A percentile compares a stretch with the other conserved stretches of the same genome.
phyloP scores from a whole-genome alignment of 108 stramenopile genomes.

The Cylindrotheca closterium region DNA sequence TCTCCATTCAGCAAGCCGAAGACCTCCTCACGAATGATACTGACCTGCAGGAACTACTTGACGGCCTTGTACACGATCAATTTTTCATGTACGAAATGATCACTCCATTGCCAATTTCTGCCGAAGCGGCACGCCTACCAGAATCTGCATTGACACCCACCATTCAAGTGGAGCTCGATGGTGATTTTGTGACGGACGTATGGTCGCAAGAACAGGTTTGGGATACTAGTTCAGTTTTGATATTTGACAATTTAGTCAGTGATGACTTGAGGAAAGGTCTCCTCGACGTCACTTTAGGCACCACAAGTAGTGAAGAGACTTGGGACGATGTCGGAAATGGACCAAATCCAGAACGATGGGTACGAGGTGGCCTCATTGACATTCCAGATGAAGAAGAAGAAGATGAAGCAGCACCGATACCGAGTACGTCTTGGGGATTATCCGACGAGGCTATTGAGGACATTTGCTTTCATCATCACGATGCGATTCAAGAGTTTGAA shows the following conservation, averaged over 20 bases:
- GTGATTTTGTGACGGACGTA: constrained; percentile 35
- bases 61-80: neutral
- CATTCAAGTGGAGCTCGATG: constrained; percentile 46
- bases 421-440: constrained; percentile 48
- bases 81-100: neutral
- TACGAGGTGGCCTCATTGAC: constrained; percentile 55
- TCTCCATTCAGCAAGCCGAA: neutral
- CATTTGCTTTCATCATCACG: constrained; percentile 54
- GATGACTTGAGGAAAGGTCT: constrained; percentile 44
- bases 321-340: constrained; percentile 51
- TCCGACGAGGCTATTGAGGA: constrained; percentile 55
- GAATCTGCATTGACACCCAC: constrained; percentile 17
- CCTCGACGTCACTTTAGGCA: constrained; percentile 48
- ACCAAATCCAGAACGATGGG: constrained; percentile 62
- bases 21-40: neutral
- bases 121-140: neutral
- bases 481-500: constrained; percentile 61
- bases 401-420: constrained; percentile 4
- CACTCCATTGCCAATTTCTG: neutral
- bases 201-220: constrained; percentile 27
- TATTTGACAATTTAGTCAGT: constrained; percentile 59
- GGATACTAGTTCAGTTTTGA: constrained; percentile 54
- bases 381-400: constrained; percentile 7
- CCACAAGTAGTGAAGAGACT: constrained; percentile 10
- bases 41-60: neutral